Evolutionary conservation across 2,329 filamentous ascomycete genomes (phyloP).

Genomic region (Calonectria pseudoturangicola): DNA sequence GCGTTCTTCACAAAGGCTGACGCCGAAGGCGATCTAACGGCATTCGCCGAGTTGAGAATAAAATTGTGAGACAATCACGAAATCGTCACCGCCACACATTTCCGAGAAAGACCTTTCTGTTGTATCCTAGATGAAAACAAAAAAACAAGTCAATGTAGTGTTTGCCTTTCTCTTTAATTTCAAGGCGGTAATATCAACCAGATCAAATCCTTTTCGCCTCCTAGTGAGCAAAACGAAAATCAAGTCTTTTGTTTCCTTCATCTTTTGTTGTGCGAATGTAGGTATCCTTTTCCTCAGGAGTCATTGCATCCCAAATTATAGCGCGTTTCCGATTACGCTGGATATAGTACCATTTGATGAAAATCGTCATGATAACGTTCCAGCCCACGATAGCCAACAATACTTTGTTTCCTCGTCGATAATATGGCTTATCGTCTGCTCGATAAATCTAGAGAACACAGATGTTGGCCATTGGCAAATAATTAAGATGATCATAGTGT

Average conservation of each 20-base stretch:
- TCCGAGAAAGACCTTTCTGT: no score
- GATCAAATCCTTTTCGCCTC: no score
- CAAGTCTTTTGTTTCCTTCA: conserved; percentile 66
- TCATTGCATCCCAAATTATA: conserved; percentile 68
- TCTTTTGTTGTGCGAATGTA: conserved; percentile 63
- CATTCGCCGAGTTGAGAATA: no score
- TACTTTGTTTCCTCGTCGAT: conserved; percentile 68
- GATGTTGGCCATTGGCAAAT: neutral
- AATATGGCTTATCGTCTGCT: conserved; percentile 56
- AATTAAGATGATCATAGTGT: no score
- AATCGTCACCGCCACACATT: no score
- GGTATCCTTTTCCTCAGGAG: conserved; percentile 58
- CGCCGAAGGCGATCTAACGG: no score
- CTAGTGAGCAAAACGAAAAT: conserved; percentile 66
- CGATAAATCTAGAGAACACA: conserved; percentile 62
- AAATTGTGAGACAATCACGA: no score
- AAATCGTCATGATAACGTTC: conserved; percentile 69
- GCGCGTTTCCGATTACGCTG: conserved; percentile 67
- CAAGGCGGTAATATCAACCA: no score
- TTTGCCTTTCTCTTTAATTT: no score
- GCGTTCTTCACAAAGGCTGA: no score
- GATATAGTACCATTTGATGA: conserved; percentile 72
- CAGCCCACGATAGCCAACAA: conserved; percentile 68
- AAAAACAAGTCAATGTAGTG: no score
- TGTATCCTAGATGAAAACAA: no score